Evolutionary conservation across 805 yeast genomes (phyloP), one percentile per base, ranked within the genome.

Genomic region (Candida schatavii): DNA sequence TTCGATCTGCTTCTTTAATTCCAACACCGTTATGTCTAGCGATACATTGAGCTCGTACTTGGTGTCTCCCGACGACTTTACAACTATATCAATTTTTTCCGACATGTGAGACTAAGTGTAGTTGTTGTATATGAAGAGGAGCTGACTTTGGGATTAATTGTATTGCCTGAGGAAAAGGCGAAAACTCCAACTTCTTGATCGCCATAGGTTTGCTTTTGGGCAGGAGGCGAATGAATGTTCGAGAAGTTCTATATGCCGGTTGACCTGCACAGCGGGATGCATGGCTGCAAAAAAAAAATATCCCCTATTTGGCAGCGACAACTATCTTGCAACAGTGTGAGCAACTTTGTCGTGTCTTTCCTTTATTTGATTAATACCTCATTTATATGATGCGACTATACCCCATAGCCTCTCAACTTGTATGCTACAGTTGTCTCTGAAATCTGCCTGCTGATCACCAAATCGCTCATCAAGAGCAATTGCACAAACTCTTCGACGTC

Each of bases 1-100:
- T 20, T 81, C 81, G 39, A 91, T 72, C 49, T 70, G 70, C 28
- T 73, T 74, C 64, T 91, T 91, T 50, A 91, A 73, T 46, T 83
- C 85, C 18, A 70, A 66, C 26, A 91, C 80, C 2, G 90, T 80
- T 35, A 72, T 59, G 13, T 74, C 49, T 0, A 79, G 61, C 15
- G 75, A 69, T 22, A 86, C 74, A 3, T 72, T 57, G 39, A 89
- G 74, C 37, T 82, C 80, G 69, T 83, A 83, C 64, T 87, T 88
- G 63, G 82, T 79, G 59, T 88, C 96, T 15, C 91, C 93, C 4
- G 95, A 72, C 18, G 70, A 62, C 50, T 70, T 70, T 53, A 70
- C 62, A 34, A 60, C 64, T 42, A 70, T 52, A 38, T 62, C 37
- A 28, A 63, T 52, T 31, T 49, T 46, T 14, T 56, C 61, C 31